Base-by-base conservation (phyloP, 345 rosid species). In the Corymbia maculata region DNA sequence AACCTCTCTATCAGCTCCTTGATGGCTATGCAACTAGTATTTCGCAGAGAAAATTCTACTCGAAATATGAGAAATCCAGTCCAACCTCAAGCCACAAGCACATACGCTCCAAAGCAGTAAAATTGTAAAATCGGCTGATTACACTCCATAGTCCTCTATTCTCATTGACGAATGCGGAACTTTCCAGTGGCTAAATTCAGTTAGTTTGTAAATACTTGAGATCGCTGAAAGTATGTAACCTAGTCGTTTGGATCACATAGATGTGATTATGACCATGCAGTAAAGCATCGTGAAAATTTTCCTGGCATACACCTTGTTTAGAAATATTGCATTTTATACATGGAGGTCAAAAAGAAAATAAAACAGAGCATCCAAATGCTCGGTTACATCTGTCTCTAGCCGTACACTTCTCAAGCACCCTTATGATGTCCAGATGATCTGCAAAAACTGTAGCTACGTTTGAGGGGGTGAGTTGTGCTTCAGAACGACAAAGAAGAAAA, bases 391-490 rank as follows among this genome's bases (percentile, higher is more conserved):
- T 28, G 86, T 50, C 86, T 55, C 86, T 55, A 50, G 84, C 84
- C 84, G 42, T 24, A 22, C 86, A 49, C 86, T 85, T 85, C 32
- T 2, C 55, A 8, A 51, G 32, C 86, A 85, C 45, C 32, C 36
- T 5, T 50, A 26, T 85, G 86, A 50, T 85, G 22, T 49, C 22
- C 52, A 85, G 55, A 50, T 4, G 52, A 32, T 52, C 51, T 51
- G 88, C 87, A 70, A 30, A 52, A 86, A 28, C 90, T 7, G 14
- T 26, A 50, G 52, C 55, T 85, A 88, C n/a, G 13, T 55, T 49
- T 52, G 85, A 45, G 88, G 66, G 19, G 88, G 53, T 32, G 88
- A 93, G 79, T 90, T 91, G 79, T 92, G 92, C 90, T 89, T 89
- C 6, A 91, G 86, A 51, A 89, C 85, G 47, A 88, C 64, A 79